phyloP scores from a whole-genome alignment of 2,329 filamentous ascomycete genomes.

The Aspergillus neotritici region DNA sequence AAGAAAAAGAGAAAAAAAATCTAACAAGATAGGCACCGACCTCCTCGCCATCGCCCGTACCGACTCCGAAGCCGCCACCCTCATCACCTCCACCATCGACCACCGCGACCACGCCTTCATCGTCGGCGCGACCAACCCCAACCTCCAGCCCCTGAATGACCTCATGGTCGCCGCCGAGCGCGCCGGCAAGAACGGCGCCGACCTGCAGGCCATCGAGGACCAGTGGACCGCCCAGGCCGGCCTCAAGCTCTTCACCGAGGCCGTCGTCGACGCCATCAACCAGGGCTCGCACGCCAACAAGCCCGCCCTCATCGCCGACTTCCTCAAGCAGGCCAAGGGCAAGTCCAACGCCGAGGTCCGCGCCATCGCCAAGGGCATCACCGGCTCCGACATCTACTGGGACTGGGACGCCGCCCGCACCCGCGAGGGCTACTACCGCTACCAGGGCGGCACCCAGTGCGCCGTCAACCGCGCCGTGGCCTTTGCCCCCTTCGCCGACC shows the following conservation, averaged over 20 bases:
- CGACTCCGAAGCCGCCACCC: conserved; percentile 93
- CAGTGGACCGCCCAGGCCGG: conserved; percentile 72
- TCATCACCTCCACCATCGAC: conserved; percentile 96
- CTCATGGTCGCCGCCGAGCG: conserved; percentile 83
- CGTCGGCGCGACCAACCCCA: conserved; percentile 78
- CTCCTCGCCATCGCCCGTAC: conserved; percentile 89
- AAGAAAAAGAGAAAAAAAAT: too few relatives aligned
- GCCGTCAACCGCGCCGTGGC: conserved; percentile 85
- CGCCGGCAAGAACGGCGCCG: conserved; percentile 69
- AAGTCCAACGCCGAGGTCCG: conserved; percentile 82
- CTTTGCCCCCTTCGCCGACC: conserved; percentile 87
- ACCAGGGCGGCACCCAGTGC: conserved; percentile 85
- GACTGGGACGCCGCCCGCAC: conserved; percentile 94
- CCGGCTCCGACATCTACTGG: conserved; percentile 78
- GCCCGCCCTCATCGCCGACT: conserved; percentile 60
- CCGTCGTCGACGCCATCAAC: conserved; percentile 76
- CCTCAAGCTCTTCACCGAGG: conserved; percentile 85
- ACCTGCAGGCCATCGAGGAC: conserved; percentile 90
- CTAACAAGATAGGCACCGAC: conserved; percentile 57
- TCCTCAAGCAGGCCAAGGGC: conserved; percentile 63
- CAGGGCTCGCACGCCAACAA: conserved; percentile 61
- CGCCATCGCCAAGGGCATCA: conserved; percentile 68
- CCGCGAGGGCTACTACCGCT: conserved; percentile 89
- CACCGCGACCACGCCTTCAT: conserved; percentile 93
- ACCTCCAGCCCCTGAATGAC: conserved; percentile 77